Evolutionary conservation across 495 filamentous ascomycete species (phyloP).

Genomic region (Trichoderma virens): DNA sequence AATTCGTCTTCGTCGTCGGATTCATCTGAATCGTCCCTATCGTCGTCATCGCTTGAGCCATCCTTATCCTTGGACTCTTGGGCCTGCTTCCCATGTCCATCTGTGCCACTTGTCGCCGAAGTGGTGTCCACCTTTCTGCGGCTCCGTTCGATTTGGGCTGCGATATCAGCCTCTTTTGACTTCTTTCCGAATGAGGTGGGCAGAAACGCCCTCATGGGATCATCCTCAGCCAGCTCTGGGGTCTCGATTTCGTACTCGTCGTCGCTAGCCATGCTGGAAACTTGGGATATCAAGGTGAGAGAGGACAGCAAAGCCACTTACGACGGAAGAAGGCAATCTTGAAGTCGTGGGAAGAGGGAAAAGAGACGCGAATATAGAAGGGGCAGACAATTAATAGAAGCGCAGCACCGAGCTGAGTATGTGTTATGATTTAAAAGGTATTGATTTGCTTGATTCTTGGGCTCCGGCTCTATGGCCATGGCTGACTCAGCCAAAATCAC

Average conservation of each 20-base stretch:
- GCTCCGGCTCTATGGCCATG: no score
- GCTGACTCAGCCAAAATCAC: no score
- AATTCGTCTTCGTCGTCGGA: conserved; percentile 76
- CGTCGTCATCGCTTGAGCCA: conserved; percentile 30
- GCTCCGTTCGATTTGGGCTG: conserved; percentile 69
- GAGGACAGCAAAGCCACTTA: neutral
- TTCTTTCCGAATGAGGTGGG: conserved; percentile 85
- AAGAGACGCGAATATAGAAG: neutral
- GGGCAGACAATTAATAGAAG: neutral
- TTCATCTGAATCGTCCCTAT: conserved; percentile 50
- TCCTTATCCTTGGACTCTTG: conserved; percentile 22
- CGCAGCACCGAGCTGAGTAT: no score
- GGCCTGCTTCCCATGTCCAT: conserved; percentile 16
- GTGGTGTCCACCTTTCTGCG: conserved; percentile 46
- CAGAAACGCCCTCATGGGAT: conserved; percentile 74
- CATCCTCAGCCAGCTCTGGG: conserved; percentile 47
- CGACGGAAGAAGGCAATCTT: neutral
- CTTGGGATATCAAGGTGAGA: neutral
- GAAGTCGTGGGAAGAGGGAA: neutral
- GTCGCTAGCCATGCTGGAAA: conserved; percentile 42
- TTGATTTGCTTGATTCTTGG: no score
- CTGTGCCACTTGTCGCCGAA: neutral
- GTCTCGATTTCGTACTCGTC: conserved; percentile 54
- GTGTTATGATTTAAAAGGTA: no score
- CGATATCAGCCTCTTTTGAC: conserved; percentile 60